These are phyloP conservation scores for Amylocarpus encephaloides DNA, from an alignment of 2,329 filamentous ascomycete species.

Conservation along the genomic window DNA sequence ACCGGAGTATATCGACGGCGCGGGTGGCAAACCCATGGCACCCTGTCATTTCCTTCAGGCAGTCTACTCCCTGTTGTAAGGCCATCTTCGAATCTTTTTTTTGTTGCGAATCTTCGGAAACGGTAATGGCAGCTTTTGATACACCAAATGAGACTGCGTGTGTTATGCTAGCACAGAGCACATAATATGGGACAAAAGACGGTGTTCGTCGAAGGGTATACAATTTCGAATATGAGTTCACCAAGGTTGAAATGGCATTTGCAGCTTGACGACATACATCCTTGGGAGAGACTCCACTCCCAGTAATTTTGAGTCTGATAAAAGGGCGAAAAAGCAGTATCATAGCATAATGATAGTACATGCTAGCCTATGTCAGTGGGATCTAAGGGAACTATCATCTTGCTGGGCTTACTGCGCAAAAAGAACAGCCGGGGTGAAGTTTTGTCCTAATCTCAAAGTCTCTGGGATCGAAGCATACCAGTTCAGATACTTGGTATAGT, in stretches of 20 bases:
- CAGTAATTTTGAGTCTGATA: conserved; percentile 25
- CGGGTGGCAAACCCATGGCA: conserved; percentile 27
- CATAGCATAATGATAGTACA: conserved; percentile 67
- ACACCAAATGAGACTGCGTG: conserved; percentile 25
- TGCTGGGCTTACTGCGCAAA: conserved; percentile 61
- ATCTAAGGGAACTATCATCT: background rate
- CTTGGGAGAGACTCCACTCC: conserved; percentile 24
- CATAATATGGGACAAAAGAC: conserved; percentile 30
- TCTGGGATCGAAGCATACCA: conserved; percentile 67
- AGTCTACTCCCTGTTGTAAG: conserved; percentile 48
- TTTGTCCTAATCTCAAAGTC: conserved; percentile 57
- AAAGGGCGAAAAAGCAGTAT: conserved; percentile 68
- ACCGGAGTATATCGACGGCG: conserved; percentile 43
- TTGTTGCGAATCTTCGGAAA: too few species aligned
- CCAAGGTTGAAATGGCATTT: conserved; percentile 31
- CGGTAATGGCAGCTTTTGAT: conserved; percentile 15
- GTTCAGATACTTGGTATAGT: conserved; percentile 62
- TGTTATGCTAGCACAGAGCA: conserved; percentile 25
- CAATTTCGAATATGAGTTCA: conserved; percentile 28
- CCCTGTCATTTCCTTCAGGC: conserved; percentile 54
- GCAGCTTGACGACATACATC: conserved; percentile 31
- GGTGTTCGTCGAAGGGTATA: conserved; percentile 31
- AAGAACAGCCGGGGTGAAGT: conserved; percentile 66
- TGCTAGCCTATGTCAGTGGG: conserved; percentile 37
- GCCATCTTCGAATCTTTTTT: conserved; percentile 3